A percentile compares a stretch with the other conserved stretches of the same genome.
These are phyloP conservation scores for Ramaria sp. DNA, from an alignment of 768 basidiomycete genomes.

Conservation along the genomic window DNA sequence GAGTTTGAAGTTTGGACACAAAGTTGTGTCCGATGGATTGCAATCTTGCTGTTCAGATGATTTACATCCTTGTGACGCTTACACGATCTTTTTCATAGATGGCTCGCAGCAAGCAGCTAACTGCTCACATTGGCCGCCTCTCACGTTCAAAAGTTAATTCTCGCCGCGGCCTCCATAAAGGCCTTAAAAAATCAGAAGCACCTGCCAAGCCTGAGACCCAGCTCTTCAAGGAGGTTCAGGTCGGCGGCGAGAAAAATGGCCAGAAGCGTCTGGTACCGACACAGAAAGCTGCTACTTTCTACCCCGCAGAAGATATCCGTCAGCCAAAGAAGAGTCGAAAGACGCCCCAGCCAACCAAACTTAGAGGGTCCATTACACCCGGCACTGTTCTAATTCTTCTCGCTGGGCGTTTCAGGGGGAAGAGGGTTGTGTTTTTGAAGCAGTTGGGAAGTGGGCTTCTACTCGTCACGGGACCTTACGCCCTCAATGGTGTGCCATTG, in stretches of 20 bases:
- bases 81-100: slow-evolving; percentile 34
- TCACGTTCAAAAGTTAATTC: slow-evolving; percentile 75
- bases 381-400: slow-evolving; percentile 94
- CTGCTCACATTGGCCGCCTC: slow-evolving; percentile 69
- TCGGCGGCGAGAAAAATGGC: slow-evolving; percentile 89
- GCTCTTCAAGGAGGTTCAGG: slow-evolving; percentile 62
- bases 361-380: slow-evolving; percentile 83
- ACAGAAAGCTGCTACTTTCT: slow-evolving; percentile 79
- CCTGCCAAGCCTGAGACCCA: slow-evolving; percentile 48
- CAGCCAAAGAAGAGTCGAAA: slow-evolving; percentile 90
- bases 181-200: slow-evolving; percentile 65
- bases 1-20: not conserved
- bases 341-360: slow-evolving; percentile 60
- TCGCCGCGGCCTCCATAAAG: slow-evolving; percentile 79
- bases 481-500: slow-evolving; percentile 96
- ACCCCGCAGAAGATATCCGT: slow-evolving; percentile 90
- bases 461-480: slow-evolving; percentile 95
- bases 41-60: slow-evolving; percentile 24
- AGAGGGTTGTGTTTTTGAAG: slow-evolving; percentile 97
- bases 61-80: slow-evolving; percentile 3
- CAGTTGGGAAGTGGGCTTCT: slow-evolving; percentile 86
- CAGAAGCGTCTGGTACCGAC: slow-evolving; percentile 79
- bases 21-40: slow-evolving; percentile 21
- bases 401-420: slow-evolving; percentile 95
- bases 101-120: slow-evolving; percentile 81